Evolutionary conservation across 2,329 filamentous ascomycete species (phyloP).

Genomic region (Lasiodiplodia citricola): DNA sequence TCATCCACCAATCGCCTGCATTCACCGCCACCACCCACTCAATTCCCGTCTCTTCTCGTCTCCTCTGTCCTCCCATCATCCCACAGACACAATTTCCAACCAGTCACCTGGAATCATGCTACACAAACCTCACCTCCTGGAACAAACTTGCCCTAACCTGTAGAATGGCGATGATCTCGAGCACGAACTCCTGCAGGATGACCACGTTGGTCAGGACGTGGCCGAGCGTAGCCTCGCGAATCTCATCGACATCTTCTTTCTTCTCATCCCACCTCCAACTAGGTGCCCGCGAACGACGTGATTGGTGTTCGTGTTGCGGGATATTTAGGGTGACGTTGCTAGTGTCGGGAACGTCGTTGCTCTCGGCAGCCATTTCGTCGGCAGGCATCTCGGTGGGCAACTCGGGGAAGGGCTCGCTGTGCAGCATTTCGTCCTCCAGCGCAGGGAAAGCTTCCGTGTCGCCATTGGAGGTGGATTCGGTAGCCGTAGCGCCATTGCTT

Average conservation of each 20-base stretch:
- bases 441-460: conserved; percentile 15
- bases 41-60: neutral
- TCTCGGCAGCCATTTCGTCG: neutral
- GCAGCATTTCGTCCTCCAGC: neutral
- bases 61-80: neutral
- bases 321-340: neutral
- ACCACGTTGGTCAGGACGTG: conserved; percentile 58
- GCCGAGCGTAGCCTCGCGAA: conserved; percentile 51
- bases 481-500: conserved; percentile 20
- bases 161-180: conserved; percentile 55
- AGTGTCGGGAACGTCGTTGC: neutral
- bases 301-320: neutral
- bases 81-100: no score
- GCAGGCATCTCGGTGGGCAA: neutral
- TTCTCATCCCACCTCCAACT: conserved; percentile 14
- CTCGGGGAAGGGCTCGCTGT: neutral
- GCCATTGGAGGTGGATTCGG: conserved; percentile 24
- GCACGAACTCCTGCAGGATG: conserved; percentile 56
- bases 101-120: neutral
- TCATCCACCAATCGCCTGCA: neutral
- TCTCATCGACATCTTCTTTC: conserved; percentile 31
- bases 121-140: conserved; percentile 50
- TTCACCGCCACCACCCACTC: neutral
- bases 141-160: conserved; percentile 56
- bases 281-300: neutral